Percentiles rank a stretch among this genome's conserved stretches.
phyloP scores from a whole-genome alignment of 2,329 filamentous ascomycete species.

The Penicillium sp. region DNA sequence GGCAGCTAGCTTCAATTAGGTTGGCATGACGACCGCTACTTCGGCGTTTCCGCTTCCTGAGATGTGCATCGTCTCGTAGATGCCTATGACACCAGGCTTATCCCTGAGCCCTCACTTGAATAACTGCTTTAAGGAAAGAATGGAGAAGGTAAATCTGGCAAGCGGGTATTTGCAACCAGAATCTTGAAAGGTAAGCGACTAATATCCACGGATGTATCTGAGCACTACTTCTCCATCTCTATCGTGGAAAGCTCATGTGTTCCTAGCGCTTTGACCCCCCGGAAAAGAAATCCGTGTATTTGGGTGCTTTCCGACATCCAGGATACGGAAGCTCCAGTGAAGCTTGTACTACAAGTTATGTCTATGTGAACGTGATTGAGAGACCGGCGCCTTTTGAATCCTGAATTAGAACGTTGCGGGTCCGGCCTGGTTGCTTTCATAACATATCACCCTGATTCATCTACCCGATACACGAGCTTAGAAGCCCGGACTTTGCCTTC shows the following conservation, averaged over 20 bases:
- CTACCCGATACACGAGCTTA: slow-evolving; percentile 23
- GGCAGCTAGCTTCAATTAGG: not conserved
- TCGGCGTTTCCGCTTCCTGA: not conserved
- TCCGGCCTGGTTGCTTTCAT: not conserved
- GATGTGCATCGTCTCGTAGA: not conserved
- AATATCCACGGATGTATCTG: not conserved
- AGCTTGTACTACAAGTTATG: not conserved
- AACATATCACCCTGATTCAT: not conserved
- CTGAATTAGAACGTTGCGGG: not conserved
- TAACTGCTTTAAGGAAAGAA: not conserved
- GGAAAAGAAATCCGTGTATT: not conserved
- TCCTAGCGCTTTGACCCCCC: not conserved
- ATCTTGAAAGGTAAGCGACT: too few relatives aligned
- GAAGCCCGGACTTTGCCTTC: slow-evolving; percentile 20
- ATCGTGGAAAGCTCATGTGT: not conserved
- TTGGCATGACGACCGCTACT: not conserved
- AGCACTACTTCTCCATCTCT: not conserved
- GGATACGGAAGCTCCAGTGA: not conserved
- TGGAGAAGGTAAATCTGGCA: not conserved
- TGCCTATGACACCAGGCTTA: not conserved
- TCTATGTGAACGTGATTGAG: not conserved
- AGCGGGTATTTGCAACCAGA: too few relatives aligned
- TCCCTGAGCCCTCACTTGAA: too few relatives aligned
- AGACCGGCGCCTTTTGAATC: not conserved
- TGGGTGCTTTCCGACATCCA: not conserved